phyloP scores from a whole-genome alignment of 208 protist species.

The Trichomonas vaginalis region DNA sequence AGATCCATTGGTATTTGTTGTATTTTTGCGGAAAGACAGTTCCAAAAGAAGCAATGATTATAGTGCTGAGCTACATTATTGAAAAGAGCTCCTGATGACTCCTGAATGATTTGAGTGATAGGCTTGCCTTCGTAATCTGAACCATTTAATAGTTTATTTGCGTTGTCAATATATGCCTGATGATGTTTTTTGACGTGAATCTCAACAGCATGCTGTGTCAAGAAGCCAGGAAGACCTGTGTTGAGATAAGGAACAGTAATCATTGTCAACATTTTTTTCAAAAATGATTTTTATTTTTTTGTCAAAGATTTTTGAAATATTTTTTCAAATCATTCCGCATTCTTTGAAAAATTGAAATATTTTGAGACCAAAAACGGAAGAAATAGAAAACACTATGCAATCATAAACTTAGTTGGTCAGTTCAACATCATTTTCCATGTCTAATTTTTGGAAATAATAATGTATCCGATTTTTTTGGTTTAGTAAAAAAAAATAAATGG shows the following conservation, averaged over 20 bases:
- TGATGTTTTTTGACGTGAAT: background rate
- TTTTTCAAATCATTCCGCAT: too few relatives aligned
- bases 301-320: too few relatives aligned
- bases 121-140: background rate
- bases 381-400: too few relatives aligned
- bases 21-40: background rate
- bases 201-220: background rate
- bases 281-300: background rate
- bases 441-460: too few relatives aligned
- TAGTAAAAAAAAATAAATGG: too few relatives aligned
- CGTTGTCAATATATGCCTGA: background rate
- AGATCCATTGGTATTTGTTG: background rate
- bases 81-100: background rate
- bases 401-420: too few relatives aligned
- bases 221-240: background rate
- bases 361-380: too few relatives aligned
- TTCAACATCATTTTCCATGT: too few relatives aligned
- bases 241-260: background rate
- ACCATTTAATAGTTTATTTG: background rate
- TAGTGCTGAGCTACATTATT: slow-evolving; percentile 7
- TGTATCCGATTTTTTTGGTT: too few relatives aligned
- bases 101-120: background rate
- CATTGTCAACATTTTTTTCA: background rate
- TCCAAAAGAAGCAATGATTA: slow-evolving; percentile 1
- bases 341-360: too few relatives aligned